Evolutionary conservation across 495 filamentous ascomycete genomes (phyloP).

Genomic region (Jackrogersella minutella): DNA sequence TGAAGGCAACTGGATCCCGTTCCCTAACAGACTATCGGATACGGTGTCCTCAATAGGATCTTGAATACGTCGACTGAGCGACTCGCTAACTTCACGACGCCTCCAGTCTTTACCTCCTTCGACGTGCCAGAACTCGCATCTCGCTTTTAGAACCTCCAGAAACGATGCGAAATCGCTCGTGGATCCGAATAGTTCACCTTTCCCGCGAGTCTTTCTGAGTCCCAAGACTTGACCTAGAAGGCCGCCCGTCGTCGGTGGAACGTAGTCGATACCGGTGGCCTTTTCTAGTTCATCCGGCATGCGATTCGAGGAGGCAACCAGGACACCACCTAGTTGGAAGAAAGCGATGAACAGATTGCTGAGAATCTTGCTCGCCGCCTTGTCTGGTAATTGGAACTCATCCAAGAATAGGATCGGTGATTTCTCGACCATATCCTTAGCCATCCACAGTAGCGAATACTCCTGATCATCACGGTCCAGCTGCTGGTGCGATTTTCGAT

Average conservation of each 20-base stretch:
- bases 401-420: conserved; percentile 77
- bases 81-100: conserved; percentile 53
- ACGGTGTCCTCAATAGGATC: conserved; percentile 3
- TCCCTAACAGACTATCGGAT: conserved; percentile 4
- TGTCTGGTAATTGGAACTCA: conserved; percentile 77
- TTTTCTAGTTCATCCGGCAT: conserved; percentile 78
- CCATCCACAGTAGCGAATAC: conserved; percentile 70
- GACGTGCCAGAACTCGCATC: conserved; percentile 78
- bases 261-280: conserved; percentile 67
- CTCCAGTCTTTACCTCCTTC: conserved; percentile 72
- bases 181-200: conserved; percentile 55
- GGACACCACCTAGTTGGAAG: conserved; percentile 75
- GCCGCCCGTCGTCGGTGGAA: conserved; percentile 57
- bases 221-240: conserved; percentile 56
- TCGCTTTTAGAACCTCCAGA: conserved; percentile 69
- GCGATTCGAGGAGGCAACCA: conserved; percentile 75
- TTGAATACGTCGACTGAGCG: neutral
- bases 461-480: conserved; percentile 51
- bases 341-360: conserved; percentile 75
- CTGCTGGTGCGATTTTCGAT: conserved; percentile 54
- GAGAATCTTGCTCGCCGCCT: conserved; percentile 72
- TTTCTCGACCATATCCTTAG: conserved; percentile 69
- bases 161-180: conserved; percentile 72
- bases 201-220: conserved; percentile 38
- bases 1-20: conserved; percentile 3